Conservation (phyloP, 2,329 filamentous ascomycete genomes). For the Chrysosporium queenslandicum region DNA sequence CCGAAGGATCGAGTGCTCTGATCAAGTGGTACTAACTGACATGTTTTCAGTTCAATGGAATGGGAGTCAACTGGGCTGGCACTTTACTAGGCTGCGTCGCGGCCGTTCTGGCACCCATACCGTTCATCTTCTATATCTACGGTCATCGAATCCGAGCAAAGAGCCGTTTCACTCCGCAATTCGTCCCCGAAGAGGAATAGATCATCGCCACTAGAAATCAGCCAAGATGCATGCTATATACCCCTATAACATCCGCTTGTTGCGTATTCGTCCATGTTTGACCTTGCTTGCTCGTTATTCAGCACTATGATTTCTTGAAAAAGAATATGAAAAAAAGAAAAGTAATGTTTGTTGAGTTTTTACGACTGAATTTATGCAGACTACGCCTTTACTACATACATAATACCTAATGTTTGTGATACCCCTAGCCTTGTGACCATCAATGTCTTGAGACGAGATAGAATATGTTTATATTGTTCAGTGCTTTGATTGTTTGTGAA, state of each 20-base stretch:
- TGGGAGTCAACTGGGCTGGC: conserved; percentile 26
- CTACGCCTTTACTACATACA: background rate
- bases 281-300: too few relatives aligned
- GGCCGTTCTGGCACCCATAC: conserved; percentile 23
- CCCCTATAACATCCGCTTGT: too few relatives aligned
- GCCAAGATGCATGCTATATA: too few relatives aligned
- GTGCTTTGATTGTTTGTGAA: too few relatives aligned
- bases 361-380: background rate
- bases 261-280: too few relatives aligned
- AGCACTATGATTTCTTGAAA: too few relatives aligned
- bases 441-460: background rate
- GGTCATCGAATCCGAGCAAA: conserved; percentile 25
- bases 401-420: conserved; percentile 3
- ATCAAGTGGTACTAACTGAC: background rate
- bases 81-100: conserved; percentile 26
- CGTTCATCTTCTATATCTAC: conserved; percentile 25
- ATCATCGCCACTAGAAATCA: background rate
- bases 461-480: too few relatives aligned
- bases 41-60: conserved; percentile 22
- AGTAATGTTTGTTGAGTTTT: background rate
- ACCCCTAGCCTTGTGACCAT: background rate
- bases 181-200: conserved; percentile 7
- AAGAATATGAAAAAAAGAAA: too few relatives aligned
- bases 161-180: conserved; percentile 28
- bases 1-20: background rate